phyloP scores from a whole-genome alignment of 345 rosid genomes.

The Rhodamnia rubescens region DNA sequence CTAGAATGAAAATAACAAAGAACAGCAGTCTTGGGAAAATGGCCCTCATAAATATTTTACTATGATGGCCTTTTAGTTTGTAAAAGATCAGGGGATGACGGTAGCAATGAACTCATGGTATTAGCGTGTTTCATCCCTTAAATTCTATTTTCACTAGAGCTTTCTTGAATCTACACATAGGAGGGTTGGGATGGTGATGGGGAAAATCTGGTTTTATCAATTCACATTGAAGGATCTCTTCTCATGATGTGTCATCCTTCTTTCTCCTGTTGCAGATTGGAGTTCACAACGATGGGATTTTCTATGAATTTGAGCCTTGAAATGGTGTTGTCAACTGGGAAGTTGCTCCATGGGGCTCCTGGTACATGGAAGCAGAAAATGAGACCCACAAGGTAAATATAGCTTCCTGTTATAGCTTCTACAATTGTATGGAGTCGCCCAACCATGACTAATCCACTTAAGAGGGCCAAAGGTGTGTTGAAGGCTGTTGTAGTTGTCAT shows the following conservation, averaged over 20 bases:
- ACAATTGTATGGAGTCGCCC: neutral
- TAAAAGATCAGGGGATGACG: neutral
- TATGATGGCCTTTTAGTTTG: neutral
- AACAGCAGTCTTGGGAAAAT: neutral
- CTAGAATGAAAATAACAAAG: neutral
- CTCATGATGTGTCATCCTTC: neutral
- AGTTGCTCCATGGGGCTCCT: constrained; percentile 70
- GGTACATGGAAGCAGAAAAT: constrained; percentile 74
- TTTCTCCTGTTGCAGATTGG: constrained; percentile 60
- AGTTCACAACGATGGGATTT: constrained; percentile 68
- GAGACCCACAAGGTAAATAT: constrained; percentile 38
- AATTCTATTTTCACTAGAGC: neutral
- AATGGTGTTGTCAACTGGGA: constrained; percentile 73
- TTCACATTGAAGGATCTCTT: neutral
- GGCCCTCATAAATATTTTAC: neutral
- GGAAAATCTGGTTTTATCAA: neutral
- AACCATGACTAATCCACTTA: neutral
- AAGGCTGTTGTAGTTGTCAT: neutral
- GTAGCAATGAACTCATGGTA: neutral
- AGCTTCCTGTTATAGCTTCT: neutral
- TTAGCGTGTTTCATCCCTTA: neutral
- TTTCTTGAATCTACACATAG: neutral
- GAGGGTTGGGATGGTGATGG: neutral
- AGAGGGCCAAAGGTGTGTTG: neutral
- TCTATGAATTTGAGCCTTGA: constrained; percentile 95